Conservation (phyloP, 2,329 filamentous ascomycete genomes). For the Metarhizium album region DNA sequence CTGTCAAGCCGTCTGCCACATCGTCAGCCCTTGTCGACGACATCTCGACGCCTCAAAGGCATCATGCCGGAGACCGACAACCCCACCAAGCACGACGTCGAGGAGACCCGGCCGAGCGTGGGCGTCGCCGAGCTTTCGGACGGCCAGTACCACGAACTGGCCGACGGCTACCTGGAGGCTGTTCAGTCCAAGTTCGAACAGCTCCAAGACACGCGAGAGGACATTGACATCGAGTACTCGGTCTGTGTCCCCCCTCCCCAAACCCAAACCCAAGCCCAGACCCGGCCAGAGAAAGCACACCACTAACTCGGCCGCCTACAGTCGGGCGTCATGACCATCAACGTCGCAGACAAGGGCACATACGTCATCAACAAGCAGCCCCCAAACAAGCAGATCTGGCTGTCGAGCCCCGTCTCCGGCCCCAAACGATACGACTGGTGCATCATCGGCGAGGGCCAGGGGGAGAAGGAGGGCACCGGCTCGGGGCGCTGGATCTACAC, state of each 20-base stretch:
- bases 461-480: slow-evolving; percentile 65
- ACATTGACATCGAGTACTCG: slow-evolving; percentile 81
- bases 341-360: slow-evolving; percentile 57
- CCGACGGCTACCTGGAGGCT: slow-evolving; percentile 61
- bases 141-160: slow-evolving; percentile 63
- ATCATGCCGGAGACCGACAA: slow-evolving; percentile 50
- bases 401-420: slow-evolving; percentile 80
- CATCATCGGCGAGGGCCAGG: slow-evolving; percentile 55
- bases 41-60: slow-evolving; percentile 28
- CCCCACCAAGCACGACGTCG: slow-evolving; percentile 34
- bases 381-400: slow-evolving; percentile 95
- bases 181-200: slow-evolving; percentile 55
- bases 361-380: slow-evolving; percentile 99
- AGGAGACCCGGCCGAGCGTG: slow-evolving; percentile 27
- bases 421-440: slow-evolving; percentile 95
- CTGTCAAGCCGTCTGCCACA: background rate
- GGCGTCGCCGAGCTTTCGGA: slow-evolving; percentile 54
- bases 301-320: slow-evolving; percentile 26
- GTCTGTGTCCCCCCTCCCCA: slow-evolving; percentile 41
- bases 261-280: background rate
- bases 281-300: too few relatives aligned
- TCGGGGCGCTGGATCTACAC: slow-evolving; percentile 78
- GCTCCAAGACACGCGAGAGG: slow-evolving; percentile 59
- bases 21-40: slow-evolving; percentile 19
- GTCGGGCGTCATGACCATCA: slow-evolving; percentile 78